A percentile compares a stretch with the other conserved stretches of the same genome.
phyloP scores from a whole-genome alignment of 495 filamentous ascomycete genomes.

The Stereocaulon alpinum region DNA sequence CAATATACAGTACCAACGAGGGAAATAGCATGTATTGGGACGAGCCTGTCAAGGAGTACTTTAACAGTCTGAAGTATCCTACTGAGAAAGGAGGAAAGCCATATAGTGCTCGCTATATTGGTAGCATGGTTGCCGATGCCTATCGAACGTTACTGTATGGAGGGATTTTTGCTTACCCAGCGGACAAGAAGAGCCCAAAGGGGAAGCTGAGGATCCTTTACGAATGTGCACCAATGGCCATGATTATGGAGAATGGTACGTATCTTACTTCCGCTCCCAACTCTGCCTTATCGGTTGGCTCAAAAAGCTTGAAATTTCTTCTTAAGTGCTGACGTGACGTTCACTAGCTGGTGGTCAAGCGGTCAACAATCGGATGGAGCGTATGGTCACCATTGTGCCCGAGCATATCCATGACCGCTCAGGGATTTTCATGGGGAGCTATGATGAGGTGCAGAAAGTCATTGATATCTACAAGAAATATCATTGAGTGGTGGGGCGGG shows the following conservation, averaged over 20 bases:
- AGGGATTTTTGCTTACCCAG: conserved; percentile 93
- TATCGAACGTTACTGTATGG: conserved; percentile 93
- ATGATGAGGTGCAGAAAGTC: conserved; percentile 91
- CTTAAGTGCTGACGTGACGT: conserved; percentile 7
- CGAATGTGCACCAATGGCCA: conserved; percentile 98
- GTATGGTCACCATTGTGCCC: conserved; percentile 82
- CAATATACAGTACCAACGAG: conserved; percentile 98
- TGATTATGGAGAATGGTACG: conserved; percentile 96
- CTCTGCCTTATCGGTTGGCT: background rate
- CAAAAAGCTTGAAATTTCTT: background rate
- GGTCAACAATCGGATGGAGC: conserved; percentile 74
- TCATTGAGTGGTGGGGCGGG: background rate
- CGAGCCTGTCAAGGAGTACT: conserved; percentile 76
- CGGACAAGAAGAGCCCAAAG: conserved; percentile 96
- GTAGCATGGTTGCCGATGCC: conserved; percentile 95
- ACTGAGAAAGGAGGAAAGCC: conserved; percentile 65
- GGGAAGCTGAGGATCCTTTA: conserved; percentile 96
- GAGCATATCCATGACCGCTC: conserved; percentile 92
- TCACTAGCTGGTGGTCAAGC: conserved; percentile 77
- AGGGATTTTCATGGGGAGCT: conserved; percentile 92
- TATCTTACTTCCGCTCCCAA: conserved; percentile 9
- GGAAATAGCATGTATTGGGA: conserved; percentile 96
- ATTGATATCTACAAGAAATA: conserved; percentile 56
- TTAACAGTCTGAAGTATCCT: conserved; percentile 75
- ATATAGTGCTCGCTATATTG: conserved; percentile 91